Conservation (phyloP, 169 alveolate species). For the Eimeria sp. region DNA sequence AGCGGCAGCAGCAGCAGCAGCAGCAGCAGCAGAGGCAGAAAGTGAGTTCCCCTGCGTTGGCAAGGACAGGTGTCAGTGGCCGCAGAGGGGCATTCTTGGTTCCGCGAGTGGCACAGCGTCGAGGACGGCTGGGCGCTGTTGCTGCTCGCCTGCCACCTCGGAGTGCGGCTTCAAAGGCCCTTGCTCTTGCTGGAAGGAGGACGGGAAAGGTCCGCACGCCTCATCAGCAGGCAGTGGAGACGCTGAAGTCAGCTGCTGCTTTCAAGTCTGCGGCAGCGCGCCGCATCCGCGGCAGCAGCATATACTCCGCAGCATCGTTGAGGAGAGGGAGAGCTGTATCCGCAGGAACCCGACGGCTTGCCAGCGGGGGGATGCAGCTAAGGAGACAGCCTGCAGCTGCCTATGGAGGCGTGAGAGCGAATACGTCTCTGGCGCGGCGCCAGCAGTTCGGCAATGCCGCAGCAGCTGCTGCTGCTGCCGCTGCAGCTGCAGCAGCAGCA, state of each 20-base stretch:
- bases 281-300: conserved; percentile 48
- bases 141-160: conserved; percentile 30
- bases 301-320: not conserved
- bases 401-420: not conserved
- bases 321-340: not conserved
- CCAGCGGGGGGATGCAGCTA: conserved; percentile 19
- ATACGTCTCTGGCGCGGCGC: conserved; percentile 62
- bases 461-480: conserved; percentile 7
- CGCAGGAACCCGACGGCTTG: conserved; percentile 9
- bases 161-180: conserved; percentile 57
- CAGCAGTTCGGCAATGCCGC: conserved; percentile 25
- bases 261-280: conserved; percentile 31
- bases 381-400: conserved; percentile 23
- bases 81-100: conserved; percentile 59
- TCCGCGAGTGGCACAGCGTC: not conserved
- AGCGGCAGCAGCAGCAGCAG: conserved; percentile 3
- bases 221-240: conserved; percentile 55
- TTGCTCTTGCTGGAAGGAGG: conserved; percentile 22
- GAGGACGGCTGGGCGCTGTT: conserved; percentile 56
- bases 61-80: conserved; percentile 2
- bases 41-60: not conserved
- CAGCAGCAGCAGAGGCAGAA: not conserved
- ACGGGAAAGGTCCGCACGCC: conserved; percentile 28
- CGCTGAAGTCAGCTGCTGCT: conserved; percentile 50
- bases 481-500: conserved; percentile 34